Evolutionary conservation across 2,329 filamentous ascomycete genomes (phyloP), one percentile per base, ranked within the genome.

Genomic region (Teratosphaeria viscida): DNA sequence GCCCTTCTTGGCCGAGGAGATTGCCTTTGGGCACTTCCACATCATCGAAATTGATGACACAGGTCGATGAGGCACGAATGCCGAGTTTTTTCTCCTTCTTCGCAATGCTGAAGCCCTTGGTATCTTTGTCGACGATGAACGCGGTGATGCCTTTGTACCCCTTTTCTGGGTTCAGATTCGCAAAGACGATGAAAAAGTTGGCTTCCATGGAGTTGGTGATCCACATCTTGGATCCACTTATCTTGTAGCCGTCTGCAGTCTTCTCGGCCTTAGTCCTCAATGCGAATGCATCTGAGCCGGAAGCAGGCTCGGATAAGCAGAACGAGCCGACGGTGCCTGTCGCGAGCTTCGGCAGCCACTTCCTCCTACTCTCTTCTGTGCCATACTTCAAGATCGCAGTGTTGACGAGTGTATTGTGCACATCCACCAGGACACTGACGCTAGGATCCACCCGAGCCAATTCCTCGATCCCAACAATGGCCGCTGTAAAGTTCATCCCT

Each of bases 51-150:
- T 90, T 97, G 74, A 99, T 82, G 64, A 96, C 92, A 76, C 94
- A 99, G 35, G 94, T 99, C 78, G 89, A 95, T 78, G 89, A 95
- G 58, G 94, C 94, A 71, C 84, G 87, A 78, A 99, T 99, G 61
- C 94, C 94, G 55, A 99, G 86, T 81, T 99, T 99, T 87, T 97
- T 97, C 82, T 99, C 94, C 81, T 99, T 99, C 84, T 99, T 99
- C 49, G 94, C 91, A 70, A 99, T 95, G 62, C 84, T 86, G 81
- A 99, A 96, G 37, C 94, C 94, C 59, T 87, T 86, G 56, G 85
- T 89, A 70, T 81, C 87, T 80, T 96, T 96, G 77, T 96, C 92
- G 52, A 97, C 86, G 62, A 99, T 80, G 73, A 99, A 99, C 57
- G 94, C 94, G 1, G 91, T 92, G 75, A 99, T 99, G 60, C 94